Base-by-base conservation (phyloP, 2,329 filamentous ascomycete species). In the Exophiala xenobiotica region DNA sequence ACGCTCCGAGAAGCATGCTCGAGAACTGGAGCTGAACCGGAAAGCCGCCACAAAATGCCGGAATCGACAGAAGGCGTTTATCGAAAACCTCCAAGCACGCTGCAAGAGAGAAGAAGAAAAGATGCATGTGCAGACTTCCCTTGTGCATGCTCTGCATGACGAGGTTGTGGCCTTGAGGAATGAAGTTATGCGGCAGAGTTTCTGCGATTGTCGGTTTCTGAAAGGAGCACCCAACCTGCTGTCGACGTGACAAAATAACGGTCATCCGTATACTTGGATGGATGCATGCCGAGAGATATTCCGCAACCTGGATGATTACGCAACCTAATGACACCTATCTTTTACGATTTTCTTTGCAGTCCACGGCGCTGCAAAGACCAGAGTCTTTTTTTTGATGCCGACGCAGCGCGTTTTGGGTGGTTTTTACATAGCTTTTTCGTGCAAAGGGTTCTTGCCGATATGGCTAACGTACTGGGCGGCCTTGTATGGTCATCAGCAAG, bases 21-120 rank as follows among this genome's bases (percentile, higher is more conserved):
- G 54, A 1, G 54, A 57, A 41, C 44, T 57, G n/a, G 54, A 57
- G 37, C 51, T 57, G 20, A 57, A 57, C 37, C 54, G 54, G 20
- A 54, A 49, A 40, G 54, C 54, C 14, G 54, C 54, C 6, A 54
- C 54, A 2, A 57, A 57, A 14, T 57, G 54, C 23, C 54, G 54
- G 9, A 57, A 54, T 11, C 50, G 51, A 2, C 54, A 57, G 26
- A 57, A 57, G 37, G 39, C 31, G 3, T 57, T 54, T 26, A 41
- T 57, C 19, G 51, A 57, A 20, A 47, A 54, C 39, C 51, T 57
- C 31, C 51, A 57, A n/a, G 31, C 42, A 9, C 51, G 48, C 3
- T 57, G 51, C 37, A 48, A 47, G 14, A 40, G 22, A n/a, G 54
- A 57, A 24, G 51, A 57, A 31, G 51, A 48, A 45, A 54, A 45